phyloP scores from a whole-genome alignment of 164 flowering plant genomes.

The Sextonia rubra region DNA sequence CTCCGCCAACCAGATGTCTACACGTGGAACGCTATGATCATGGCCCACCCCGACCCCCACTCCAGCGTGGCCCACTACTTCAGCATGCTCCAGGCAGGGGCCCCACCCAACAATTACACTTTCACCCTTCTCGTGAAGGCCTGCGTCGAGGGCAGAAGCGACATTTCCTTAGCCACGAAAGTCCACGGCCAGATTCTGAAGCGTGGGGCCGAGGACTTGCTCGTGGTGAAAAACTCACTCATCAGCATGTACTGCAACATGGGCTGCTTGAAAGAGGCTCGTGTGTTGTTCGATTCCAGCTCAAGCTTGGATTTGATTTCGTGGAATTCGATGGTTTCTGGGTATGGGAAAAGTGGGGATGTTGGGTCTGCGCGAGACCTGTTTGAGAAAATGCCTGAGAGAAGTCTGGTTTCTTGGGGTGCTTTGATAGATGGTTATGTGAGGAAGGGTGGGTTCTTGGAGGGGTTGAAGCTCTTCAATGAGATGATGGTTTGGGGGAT shows the following conservation, averaged over 20 bases:
- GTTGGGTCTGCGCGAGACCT: slow-evolving; percentile 17
- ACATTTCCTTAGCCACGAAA: not conserved
- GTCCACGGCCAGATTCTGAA: slow-evolving; percentile 35
- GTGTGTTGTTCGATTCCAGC: slow-evolving; percentile 17
- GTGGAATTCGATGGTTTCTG: slow-evolving; percentile 17
- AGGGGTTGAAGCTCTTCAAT: slow-evolving; percentile 33
- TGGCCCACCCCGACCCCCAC: slow-evolving; percentile 8
- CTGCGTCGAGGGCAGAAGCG: not conserved
- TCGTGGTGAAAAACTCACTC: slow-evolving; percentile 4
- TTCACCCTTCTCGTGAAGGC: slow-evolving; percentile 19
- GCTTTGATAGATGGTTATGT: slow-evolving; percentile 43
- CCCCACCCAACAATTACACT: slow-evolving; percentile 18
- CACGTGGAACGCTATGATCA: slow-evolving; percentile 23
- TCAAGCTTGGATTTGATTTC: slow-evolving; percentile 19
- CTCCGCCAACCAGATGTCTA: slow-evolving; percentile 15
- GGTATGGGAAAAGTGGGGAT: slow-evolving; percentile 32
- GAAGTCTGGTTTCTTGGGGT: slow-evolving; percentile 34
- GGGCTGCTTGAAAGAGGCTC: slow-evolving; percentile 8
- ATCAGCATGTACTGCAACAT: slow-evolving; percentile 3
- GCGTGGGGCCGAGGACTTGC: slow-evolving; percentile 1
- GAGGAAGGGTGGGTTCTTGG: slow-evolving; percentile 25
- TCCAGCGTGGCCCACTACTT: slow-evolving; percentile 11
- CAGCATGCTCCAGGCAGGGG: slow-evolving; percentile 10
- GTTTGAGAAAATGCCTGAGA: slow-evolving; percentile 21
- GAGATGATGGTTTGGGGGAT: slow-evolving; percentile 23